Evolutionary conservation across 2,329 filamentous ascomycete genomes (phyloP).

Genomic region (Botryotinia narcissicola): DNA sequence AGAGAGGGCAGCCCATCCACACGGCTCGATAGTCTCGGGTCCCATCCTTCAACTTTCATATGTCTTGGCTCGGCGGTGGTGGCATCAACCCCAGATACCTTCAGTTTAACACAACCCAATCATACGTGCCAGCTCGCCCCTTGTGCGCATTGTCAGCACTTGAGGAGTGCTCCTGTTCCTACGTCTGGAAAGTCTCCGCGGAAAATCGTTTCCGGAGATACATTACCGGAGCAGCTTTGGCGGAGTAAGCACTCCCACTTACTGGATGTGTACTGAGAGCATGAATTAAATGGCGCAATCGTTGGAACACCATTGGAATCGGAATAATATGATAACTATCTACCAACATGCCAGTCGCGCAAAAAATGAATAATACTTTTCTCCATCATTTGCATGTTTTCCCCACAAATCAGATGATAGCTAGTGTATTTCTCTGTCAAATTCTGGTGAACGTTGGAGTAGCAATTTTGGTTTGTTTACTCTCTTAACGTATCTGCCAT

Average conservation of each 20-base stretch:
- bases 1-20: background rate
- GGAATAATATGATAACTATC: background rate
- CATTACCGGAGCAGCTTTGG: conserved; percentile 6
- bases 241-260: conserved; percentile 13
- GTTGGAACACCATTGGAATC: background rate
- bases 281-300: conserved; percentile 1
- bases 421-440: background rate
- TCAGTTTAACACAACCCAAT: background rate
- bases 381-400: background rate
- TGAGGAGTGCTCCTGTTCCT: background rate
- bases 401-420: background rate
- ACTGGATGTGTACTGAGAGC: background rate
- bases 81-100: background rate
- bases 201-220: conserved; percentile 3
- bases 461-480: background rate
- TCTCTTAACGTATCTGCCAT: background rate
- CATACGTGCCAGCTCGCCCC: background rate
- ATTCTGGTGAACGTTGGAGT: background rate
- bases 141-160: conserved; percentile 6
- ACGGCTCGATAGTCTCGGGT: background rate
- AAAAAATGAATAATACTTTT: background rate
- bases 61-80: background rate
- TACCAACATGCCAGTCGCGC: background rate
- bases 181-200: background rate
- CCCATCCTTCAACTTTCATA: background rate